These are phyloP conservation scores for Hanseniaspora jakobsenii DNA, from an alignment of 805 yeast genomes.

Conservation along the genomic window DNA sequence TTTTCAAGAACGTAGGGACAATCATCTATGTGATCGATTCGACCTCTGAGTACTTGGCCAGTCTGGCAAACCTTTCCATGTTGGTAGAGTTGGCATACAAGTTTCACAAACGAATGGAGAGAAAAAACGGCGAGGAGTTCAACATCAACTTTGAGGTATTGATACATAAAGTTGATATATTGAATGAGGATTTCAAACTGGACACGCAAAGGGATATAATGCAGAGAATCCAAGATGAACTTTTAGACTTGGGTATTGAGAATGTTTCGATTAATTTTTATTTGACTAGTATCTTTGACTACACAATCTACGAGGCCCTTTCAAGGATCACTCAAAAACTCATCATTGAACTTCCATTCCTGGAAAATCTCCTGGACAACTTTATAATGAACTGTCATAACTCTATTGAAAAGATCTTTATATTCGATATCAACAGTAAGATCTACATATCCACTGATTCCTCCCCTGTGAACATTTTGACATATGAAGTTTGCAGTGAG, in stretches of 20 bases:
- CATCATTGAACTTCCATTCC: slow-evolving; percentile 73
- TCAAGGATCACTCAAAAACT: slow-evolving; percentile 85
- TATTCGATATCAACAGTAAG: slow-evolving; percentile 85
- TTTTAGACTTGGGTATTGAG: slow-evolving; percentile 77
- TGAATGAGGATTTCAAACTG: slow-evolving; percentile 81
- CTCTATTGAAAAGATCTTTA: slow-evolving; percentile 81
- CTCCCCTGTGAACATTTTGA: slow-evolving; percentile 86
- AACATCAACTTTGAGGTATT: slow-evolving; percentile 47
- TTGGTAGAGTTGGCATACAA: slow-evolving; percentile 79
- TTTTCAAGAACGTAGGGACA: slow-evolving; percentile 77
- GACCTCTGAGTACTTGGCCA: slow-evolving; percentile 89
- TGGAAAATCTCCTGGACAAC: slow-evolving; percentile 80
- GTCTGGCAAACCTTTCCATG: slow-evolving; percentile 76
- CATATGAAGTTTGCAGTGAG: slow-evolving; percentile 94
- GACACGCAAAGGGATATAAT: slow-evolving; percentile 94
- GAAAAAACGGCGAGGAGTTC: slow-evolving; percentile 33
- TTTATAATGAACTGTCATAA: slow-evolving; percentile 61
- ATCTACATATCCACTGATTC: slow-evolving; percentile 94
- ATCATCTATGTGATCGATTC: slow-evolving; percentile 88
- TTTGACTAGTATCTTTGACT: slow-evolving; percentile 87
- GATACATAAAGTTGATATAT: slow-evolving; percentile 91
- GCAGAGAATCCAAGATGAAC: slow-evolving; percentile 89
- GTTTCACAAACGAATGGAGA: slow-evolving; percentile 70
- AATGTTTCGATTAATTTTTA: slow-evolving; percentile 82
- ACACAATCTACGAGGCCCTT: slow-evolving; percentile 89